Base-by-base conservation (phyloP, 768 basidiomycete species). In the Mycena polygramma region DNA sequence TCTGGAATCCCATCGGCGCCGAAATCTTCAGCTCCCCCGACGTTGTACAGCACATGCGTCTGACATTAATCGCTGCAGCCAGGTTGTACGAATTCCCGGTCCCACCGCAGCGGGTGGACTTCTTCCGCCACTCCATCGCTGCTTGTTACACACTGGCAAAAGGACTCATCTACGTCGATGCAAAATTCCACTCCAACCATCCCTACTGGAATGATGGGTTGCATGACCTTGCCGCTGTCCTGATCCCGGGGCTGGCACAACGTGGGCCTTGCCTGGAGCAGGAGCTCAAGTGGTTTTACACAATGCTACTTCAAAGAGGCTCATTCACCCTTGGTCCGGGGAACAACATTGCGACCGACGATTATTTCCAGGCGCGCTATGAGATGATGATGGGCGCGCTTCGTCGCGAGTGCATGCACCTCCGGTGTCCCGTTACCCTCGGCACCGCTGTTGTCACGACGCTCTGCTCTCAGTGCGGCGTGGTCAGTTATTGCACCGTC, bases 311-410 rank as follows among this genome's bases (percentile, higher is more conserved):
- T 19, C 15, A n/a, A 19, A 6, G 46, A 8, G 46, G 30, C 6
- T 30, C 30, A 3, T 2, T 30, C 3, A 30, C 6, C 30, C 6
- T 30, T 6, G 7, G 1, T 8, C 20, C 46, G 4, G 2, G 19
- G 19, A 19, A 19, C 19, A 48, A 19, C 20, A 17, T 4, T 14
- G 1, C 24, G 0, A 19, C 20, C 4, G 60, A 51, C 36, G 48
- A 62, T 20, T 52, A 62, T 35, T 62, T 62, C 20, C 49, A 62
- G n/a, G 60, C 49, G 48, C 60, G 60, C 20, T 62, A 51, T 30
- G 60, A 62, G 48, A 62, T 62, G 46, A 52, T 39, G 48, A 37
- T 62, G 17, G 22, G 13, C 36, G 22, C 22, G 35, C 35, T 19
- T 8, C 48, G 58, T 17, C 43, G 30, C 14, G 30, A 19, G 30